phyloP scores from a whole-genome alignment of 1,284 basidiomycete genomes.

The Marasmius tenuissimus region DNA sequence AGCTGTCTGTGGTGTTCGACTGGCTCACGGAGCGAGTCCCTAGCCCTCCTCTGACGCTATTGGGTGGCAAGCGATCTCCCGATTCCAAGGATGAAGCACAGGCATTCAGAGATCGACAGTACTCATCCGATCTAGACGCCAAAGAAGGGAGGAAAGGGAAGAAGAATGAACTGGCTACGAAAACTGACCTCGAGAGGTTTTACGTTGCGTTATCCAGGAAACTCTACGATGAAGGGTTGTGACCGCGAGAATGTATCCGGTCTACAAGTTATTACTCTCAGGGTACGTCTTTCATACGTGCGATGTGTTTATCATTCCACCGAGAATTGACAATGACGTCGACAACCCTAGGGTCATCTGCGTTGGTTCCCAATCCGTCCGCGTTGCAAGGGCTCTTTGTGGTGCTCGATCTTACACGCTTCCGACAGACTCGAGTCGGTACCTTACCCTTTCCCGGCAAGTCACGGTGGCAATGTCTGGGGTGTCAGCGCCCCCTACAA shows the following conservation, averaged over 20 bases:
- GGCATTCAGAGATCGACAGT: neutral
- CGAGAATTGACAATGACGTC: neutral
- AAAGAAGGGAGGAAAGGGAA: conserved; percentile 15
- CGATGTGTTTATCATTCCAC: neutral
- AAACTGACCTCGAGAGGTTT: conserved; percentile 46
- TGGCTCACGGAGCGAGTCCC: conserved; percentile 78
- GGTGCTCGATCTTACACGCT: neutral
- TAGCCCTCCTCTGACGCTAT: conserved; percentile 22
- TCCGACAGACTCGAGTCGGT: neutral
- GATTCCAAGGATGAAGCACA: conserved; percentile 8
- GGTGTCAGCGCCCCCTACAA: neutral
- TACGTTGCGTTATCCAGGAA: conserved; percentile 50
- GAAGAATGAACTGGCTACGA: conserved; percentile 33
- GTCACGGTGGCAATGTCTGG: neutral
- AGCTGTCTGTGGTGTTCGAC: conserved; percentile 70
- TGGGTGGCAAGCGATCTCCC: conserved; percentile 18
- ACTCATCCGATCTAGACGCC: neutral
- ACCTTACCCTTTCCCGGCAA: neutral
- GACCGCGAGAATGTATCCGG: neutral
- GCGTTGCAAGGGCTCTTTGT: neutral
- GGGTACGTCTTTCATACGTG: neutral
- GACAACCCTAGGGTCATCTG: too few relatives aligned
- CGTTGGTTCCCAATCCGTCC: too few relatives aligned
- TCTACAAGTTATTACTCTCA: neutral
- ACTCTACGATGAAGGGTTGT: conserved; percentile 52